Evolutionary conservation across 2,329 filamentous ascomycete species (phyloP).

Genomic region (Trichoderma semiorbis): DNA sequence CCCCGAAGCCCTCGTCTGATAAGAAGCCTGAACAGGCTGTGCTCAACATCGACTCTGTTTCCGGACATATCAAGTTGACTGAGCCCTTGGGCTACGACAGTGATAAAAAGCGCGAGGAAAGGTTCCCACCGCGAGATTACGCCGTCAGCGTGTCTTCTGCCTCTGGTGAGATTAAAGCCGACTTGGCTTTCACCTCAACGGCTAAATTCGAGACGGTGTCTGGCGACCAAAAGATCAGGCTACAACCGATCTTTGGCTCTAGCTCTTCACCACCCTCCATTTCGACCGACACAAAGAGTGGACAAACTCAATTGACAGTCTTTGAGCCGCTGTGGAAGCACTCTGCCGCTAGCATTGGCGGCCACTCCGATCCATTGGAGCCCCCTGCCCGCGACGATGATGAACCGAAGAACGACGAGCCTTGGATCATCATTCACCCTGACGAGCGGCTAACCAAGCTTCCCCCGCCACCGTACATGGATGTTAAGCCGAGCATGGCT

Average conservation of each 20-base stretch:
- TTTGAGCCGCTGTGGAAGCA: constrained; percentile 44
- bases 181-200: constrained; percentile 38
- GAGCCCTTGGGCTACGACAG: constrained; percentile 37
- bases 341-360: background rate
- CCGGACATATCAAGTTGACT: constrained; percentile 40
- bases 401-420: constrained; percentile 17
- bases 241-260: constrained; percentile 43
- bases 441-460: background rate
- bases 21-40: constrained; percentile 37
- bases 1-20: constrained; percentile 38
- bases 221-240: constrained; percentile 38
- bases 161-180: constrained; percentile 42
- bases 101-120: constrained; percentile 20
- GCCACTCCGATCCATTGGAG: background rate
- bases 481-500: background rate
- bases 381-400: constrained; percentile 11
- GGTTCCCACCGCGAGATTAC: constrained; percentile 47
- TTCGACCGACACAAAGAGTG: constrained; percentile 44
- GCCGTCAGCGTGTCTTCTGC: constrained; percentile 41
- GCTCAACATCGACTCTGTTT: constrained; percentile 41
- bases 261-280: constrained; percentile 29
- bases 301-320: constrained; percentile 37
- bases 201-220: constrained; percentile 39
- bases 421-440: constrained; percentile 22
- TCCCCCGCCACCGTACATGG: background rate